A percentile compares a stretch with the other conserved stretches of the same genome.
Conservation (phyloP, 805 yeast species). For the Pichia occidentalis region DNA sequence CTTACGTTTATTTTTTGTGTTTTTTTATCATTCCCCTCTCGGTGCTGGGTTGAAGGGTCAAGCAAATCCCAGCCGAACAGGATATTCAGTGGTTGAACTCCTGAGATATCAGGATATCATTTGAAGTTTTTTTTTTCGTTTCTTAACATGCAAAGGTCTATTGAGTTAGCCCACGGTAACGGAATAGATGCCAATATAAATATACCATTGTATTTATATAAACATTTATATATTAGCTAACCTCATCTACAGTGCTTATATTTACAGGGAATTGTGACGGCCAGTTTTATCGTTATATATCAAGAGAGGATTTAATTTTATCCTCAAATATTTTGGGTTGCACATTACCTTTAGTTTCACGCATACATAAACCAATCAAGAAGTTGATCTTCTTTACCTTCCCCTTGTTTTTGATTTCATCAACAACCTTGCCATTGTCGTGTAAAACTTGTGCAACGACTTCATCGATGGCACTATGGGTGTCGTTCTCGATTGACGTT, state of each 20-base stretch:
- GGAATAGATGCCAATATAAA: too few species aligned
- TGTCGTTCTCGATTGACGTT: slow-evolving; percentile 31
- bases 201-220: too few species aligned
- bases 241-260: too few species aligned
- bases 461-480: slow-evolving; percentile 27
- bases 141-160: too few species aligned
- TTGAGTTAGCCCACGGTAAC: too few species aligned
- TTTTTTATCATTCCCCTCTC: slow-evolving; percentile 5
- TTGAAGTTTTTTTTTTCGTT: too few species aligned
- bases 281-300: not conserved
- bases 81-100: too few species aligned
- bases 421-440: slow-evolving; percentile 47
- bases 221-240: too few species aligned
- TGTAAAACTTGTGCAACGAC: slow-evolving; percentile 33
- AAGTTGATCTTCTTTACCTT: slow-evolving; percentile 61
- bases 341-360: slow-evolving; percentile 60
- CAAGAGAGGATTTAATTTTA: slow-evolving; percentile 19
- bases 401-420: slow-evolving; percentile 50
- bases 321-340: slow-evolving; percentile 24
- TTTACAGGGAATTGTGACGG: not conserved
- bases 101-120: too few species aligned
- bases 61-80: too few species aligned
- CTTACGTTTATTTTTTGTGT: not conserved
- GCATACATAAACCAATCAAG: slow-evolving; percentile 82
- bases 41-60: too few species aligned